Evolutionary conservation across 345 rosid genomes (phyloP).

Genomic region (Gossypium turneri): DNA sequence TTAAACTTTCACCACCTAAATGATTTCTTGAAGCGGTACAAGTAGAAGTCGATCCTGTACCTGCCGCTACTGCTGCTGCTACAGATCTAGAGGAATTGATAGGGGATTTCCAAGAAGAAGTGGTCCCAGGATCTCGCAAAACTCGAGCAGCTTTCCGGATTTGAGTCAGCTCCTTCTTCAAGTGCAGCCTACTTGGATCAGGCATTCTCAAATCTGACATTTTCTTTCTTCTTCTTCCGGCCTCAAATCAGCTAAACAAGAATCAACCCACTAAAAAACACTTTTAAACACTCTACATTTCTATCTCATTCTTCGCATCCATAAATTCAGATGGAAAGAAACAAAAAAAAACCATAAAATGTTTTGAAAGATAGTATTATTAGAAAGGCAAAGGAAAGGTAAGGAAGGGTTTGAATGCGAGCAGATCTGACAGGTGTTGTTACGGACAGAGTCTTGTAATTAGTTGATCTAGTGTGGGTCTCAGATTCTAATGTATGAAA

Average conservation of each 20-base stretch:
- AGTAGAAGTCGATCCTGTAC: conserved; percentile 22
- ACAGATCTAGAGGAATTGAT: conserved; percentile 66
- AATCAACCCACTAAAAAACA: conserved; percentile 7
- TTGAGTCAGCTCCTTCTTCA: conserved; percentile 86
- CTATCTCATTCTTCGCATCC: conserved; percentile 12
- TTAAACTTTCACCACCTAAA: conserved; percentile 16
- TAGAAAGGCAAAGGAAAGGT: not conserved
- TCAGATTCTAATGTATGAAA: not conserved
- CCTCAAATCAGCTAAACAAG: conserved; percentile 5
- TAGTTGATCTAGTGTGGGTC: not conserved
- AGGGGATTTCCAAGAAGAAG: conserved; percentile 79
- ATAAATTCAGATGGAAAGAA: not conserved
- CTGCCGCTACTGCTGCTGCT: conserved; percentile 21
- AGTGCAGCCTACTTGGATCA: conserved; percentile 72
- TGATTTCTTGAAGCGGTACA: conserved; percentile 26
- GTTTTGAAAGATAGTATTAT: not conserved
- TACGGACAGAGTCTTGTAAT: not conserved
- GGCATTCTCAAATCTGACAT: conserved; percentile 59
- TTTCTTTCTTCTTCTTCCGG: not conserved
- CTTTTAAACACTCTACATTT: conserved; percentile 1
- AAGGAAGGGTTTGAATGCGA: not conserved
- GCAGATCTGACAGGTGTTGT: conserved; percentile 16
- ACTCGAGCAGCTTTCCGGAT: conserved; percentile 83
- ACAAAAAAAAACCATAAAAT: not conserved
- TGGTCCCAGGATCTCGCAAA: conserved; percentile 89